Evolutionary conservation across 805 yeast genomes (phyloP).

Genomic region (Ogataea nitratoaversa): DNA sequence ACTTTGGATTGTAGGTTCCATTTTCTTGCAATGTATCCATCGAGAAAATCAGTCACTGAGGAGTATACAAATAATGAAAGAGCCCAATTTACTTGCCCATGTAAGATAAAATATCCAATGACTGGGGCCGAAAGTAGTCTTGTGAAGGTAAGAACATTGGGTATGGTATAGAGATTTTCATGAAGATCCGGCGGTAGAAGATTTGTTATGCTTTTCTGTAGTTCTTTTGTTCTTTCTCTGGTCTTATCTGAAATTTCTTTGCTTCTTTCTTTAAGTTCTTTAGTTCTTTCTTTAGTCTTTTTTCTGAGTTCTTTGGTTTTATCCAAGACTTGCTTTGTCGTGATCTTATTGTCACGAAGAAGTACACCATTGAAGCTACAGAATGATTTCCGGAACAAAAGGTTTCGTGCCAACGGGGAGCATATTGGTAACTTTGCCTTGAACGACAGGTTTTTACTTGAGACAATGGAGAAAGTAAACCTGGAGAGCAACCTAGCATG

Average conservation of each 20-base stretch:
- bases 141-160: conserved; percentile 79
- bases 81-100: conserved; percentile 61
- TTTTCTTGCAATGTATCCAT: conserved; percentile 85
- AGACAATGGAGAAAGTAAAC: too few species aligned
- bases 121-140: conserved; percentile 80
- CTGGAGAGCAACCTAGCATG: too few species aligned
- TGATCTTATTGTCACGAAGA: not conserved
- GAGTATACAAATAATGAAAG: conserved; percentile 75
- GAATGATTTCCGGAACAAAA: too few species aligned
- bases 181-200: conserved; percentile 34
- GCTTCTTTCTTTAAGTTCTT: conserved; percentile 16
- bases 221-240: conserved; percentile 12
- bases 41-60: conserved; percentile 85
- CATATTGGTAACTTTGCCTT: too few species aligned
- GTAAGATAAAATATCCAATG: conserved; percentile 73
- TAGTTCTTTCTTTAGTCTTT: conserved; percentile 16
- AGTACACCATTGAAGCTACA: not conserved
- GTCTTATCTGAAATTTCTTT: not conserved
- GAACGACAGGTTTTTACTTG: too few species aligned
- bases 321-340: conserved; percentile 3
- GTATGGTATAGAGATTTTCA: conserved; percentile 74
- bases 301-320: conserved; percentile 12
- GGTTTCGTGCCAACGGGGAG: too few species aligned
- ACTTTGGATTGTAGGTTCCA: conserved; percentile 73
- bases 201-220: conserved; percentile 27